Percentiles rank a stretch among this genome's conserved stretches.
Conservation (phyloP, 768 basidiomycete genomes). For the Mycena latifolia region DNA sequence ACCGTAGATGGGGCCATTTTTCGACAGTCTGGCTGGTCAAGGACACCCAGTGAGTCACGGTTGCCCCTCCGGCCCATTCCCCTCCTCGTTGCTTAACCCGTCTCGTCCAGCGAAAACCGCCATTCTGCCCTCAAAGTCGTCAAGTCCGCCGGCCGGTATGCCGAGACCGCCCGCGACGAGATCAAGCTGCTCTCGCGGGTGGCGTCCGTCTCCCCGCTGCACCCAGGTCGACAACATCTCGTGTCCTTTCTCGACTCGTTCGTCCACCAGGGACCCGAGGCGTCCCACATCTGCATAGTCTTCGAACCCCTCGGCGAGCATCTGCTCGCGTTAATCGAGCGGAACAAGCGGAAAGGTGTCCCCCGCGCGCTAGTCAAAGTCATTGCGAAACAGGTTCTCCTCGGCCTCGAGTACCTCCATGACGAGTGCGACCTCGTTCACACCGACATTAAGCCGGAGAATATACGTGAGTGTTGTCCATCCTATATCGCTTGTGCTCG, state of each 20-base stretch:
- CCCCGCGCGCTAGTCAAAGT: constrained; percentile 85
- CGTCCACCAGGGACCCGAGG: constrained; percentile 78
- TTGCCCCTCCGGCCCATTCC: constrained; percentile 17
- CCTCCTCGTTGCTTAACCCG: constrained; percentile 32
- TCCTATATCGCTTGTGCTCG: constrained; percentile 29
- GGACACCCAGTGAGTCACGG: constrained; percentile 72
- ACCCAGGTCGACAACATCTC: constrained; percentile 84
- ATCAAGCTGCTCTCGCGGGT: constrained; percentile 91
- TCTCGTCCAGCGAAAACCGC: constrained; percentile 63
- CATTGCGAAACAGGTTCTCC: constrained; percentile 87
- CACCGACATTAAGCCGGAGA: constrained; percentile 96
- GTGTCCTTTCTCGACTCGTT: constrained; percentile 95
- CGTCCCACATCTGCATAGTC: constrained; percentile 89
- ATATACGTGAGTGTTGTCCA: constrained; percentile 80
- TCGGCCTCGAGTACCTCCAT: constrained; percentile 93
- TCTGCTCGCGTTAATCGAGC: constrained; percentile 78
- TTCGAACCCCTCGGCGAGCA: constrained; percentile 90
- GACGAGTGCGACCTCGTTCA: constrained; percentile 94
- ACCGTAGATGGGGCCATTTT: constrained; percentile 90
- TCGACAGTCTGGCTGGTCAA: constrained; percentile 95
- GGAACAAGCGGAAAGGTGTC: constrained; percentile 87
- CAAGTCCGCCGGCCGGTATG: constrained; percentile 95
- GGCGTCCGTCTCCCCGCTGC: constrained; percentile 74
- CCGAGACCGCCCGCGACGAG: constrained; percentile 96
- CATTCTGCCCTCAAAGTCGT: constrained; percentile 96